A percentile compares a stretch with the other conserved stretches of the same genome.
phyloP scores from a whole-genome alignment of 441 rosid genomes.

The Erysimum pusillum region DNA sequence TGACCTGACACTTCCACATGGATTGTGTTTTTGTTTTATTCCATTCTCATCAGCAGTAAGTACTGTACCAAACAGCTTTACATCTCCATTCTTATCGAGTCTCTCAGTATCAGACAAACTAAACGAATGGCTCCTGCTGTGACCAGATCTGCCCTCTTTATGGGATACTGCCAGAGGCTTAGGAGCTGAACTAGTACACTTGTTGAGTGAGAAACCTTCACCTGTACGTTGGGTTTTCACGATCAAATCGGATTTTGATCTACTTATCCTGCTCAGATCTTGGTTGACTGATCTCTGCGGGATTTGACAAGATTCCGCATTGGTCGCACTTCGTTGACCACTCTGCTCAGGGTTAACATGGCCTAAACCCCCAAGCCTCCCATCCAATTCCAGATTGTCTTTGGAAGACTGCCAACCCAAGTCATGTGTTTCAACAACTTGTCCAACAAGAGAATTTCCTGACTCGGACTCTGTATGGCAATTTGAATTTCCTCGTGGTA shows the following conservation, averaged over 20 bases:
- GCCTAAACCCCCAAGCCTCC: slow-evolving; percentile 48
- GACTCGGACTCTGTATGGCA: slow-evolving; percentile 39
- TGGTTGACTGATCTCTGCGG: slow-evolving; percentile 59
- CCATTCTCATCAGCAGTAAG: slow-evolving; percentile 60
- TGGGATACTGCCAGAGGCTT: slow-evolving; percentile 55
- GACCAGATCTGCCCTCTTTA: slow-evolving; percentile 53
- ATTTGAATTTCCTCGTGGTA: slow-evolving; percentile 48
- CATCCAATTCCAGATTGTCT: slow-evolving; percentile 48
- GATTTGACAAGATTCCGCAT: slow-evolving; percentile 49
- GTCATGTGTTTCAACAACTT: slow-evolving; percentile 43
- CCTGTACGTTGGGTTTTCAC: slow-evolving; percentile 46
- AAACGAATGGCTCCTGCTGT: slow-evolving; percentile 49
- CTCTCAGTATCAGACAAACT: slow-evolving; percentile 64
- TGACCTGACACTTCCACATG: slow-evolving; percentile 51
- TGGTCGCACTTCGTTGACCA: slow-evolving; percentile 29
- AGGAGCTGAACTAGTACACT: slow-evolving; percentile 60
- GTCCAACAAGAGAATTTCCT: slow-evolving; percentile 49
- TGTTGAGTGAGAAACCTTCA: slow-evolving; percentile 65
- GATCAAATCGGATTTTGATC: slow-evolving; percentile 53
- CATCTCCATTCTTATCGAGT: slow-evolving; percentile 70
- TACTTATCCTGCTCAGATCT: slow-evolving; percentile 54
- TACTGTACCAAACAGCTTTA: slow-evolving; percentile 90
- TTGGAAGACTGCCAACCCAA: slow-evolving; percentile 55
- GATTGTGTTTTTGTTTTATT: slow-evolving; percentile 50
- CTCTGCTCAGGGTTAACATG: slow-evolving; percentile 43